Base-by-base conservation (phyloP, 106 monocot species). In the Allium sativum region DNA sequence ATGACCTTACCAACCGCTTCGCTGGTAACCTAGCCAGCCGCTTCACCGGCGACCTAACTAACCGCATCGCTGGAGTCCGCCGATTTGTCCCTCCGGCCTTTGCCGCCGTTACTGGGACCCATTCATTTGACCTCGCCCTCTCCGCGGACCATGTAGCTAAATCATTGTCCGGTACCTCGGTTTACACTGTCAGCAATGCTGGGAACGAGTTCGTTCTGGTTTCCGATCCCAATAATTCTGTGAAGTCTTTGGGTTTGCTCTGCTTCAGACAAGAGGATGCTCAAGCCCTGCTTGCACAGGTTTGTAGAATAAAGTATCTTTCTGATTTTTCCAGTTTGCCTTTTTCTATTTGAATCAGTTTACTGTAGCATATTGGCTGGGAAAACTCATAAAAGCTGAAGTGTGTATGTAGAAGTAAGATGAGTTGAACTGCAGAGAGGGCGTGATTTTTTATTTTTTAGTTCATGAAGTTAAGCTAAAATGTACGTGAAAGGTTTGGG, bases 211-310 rank as follows among this genome's bases (percentile, higher is more conserved):
- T 98, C 74, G 98, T 98, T 48, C 88, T 92, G 46, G 52, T 98
- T 12, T 98, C 91, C 14, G 98, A 98, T 51, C 98, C 98, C 43
- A 83, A 70, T 52, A 76, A 91, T 62, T 63, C 68, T 31, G 45
- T 83, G 16, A 79, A 81, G 66, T 88, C 91, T 41, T 80, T 98
- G 10, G 90, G 98, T 9, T 59, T 98, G 18, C 92, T 98, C 57
- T 98, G 98, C 76, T 98, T 98, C 66, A 84, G 98, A 44, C 76
- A 78, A 12, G 92, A 92, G 73, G 98, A 98, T 45, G 98, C 98
- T 13, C 81, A 92, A 64, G 58, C 92, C 1, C 78, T 98, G 20
- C 92, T 92, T 12, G 72, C 91, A 19, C 96, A 96, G 73, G 95
- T 90, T 13, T 18, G 6, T 4, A 31, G 31, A 31, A 31, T 31